Conservation (phyloP, 768 basidiomycete species). For the Tricholoma furcatifolium region DNA sequence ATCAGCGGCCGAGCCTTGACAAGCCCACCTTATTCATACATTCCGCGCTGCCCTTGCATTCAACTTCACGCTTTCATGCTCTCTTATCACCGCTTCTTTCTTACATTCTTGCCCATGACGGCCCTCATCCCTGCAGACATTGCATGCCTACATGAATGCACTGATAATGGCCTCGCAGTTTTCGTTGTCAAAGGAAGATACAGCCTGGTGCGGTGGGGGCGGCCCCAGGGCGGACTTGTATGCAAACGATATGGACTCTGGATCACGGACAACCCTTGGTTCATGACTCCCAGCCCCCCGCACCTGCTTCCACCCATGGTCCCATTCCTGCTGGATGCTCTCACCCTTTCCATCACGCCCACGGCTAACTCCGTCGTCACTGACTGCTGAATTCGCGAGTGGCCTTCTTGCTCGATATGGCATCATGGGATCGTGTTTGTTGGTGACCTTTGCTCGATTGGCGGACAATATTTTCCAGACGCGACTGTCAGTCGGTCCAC, state of each 20-base stretch:
- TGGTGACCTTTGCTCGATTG: constrained; percentile 11
- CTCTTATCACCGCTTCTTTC: constrained; percentile 21
- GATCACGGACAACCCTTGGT: constrained; percentile 18
- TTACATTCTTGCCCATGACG: constrained; percentile 10
- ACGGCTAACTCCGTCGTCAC: constrained; percentile 38
- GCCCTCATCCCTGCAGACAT: constrained; percentile 29
- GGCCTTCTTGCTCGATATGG: constrained; percentile 6
- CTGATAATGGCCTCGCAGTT: constrained; percentile 18
- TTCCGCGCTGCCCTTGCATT: constrained; percentile 13
- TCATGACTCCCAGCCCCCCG: constrained; percentile 12
- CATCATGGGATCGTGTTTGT: constrained; percentile 6
- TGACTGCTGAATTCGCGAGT: constrained; percentile 18
- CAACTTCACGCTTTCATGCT: constrained; percentile 21
- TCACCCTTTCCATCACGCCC: constrained; percentile 18
- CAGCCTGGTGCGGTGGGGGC: constrained; percentile 27
- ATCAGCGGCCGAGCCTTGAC: constrained; percentile 32
- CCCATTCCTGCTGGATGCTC: constrained; percentile 19
- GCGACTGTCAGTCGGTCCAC: constrained; percentile 20
- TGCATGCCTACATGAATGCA: constrained; percentile 29
- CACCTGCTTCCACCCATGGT: constrained; percentile 14
- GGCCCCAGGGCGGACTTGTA: constrained; percentile 21
- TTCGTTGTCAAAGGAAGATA: constrained; percentile 24
- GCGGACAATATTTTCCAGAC: constrained; percentile 25
- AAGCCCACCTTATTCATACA: constrained; percentile 12
- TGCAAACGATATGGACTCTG: constrained; percentile 21